Conservation (phyloP, 1,284 basidiomycete genomes). For the Austroboletus rostrupii region DNA sequence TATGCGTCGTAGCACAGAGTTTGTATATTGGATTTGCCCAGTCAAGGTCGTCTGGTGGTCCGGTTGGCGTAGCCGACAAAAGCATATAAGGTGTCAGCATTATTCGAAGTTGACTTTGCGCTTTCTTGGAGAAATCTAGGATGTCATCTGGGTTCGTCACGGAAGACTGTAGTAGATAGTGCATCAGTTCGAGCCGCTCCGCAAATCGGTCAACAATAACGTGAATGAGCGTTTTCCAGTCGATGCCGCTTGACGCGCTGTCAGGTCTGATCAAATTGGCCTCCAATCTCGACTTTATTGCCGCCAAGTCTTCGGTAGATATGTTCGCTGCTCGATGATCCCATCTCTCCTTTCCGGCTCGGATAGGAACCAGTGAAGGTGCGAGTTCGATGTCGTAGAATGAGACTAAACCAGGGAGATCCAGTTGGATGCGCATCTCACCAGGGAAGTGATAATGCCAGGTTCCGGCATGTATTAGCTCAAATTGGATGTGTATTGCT, state of each 20-base stretch:
- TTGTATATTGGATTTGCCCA: slow-evolving; percentile 28
- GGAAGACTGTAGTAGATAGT: slow-evolving; percentile 32
- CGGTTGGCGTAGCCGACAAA: slow-evolving; percentile 1
- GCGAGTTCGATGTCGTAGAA: slow-evolving; percentile 34
- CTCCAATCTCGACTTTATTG: slow-evolving; percentile 20
- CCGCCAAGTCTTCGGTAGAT: slow-evolving; percentile 11
- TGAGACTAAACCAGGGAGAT: slow-evolving; percentile 29
- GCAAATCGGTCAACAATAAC: slow-evolving; percentile 41
- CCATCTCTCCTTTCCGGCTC: slow-evolving; percentile 24
- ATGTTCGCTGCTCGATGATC: slow-evolving; percentile 32
- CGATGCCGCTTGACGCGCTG: slow-evolving; percentile 32
- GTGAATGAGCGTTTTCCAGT: slow-evolving; percentile 42
- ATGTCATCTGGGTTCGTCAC: slow-evolving; percentile 3
- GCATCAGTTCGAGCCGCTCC: slow-evolving; percentile 38
- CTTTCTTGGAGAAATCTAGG: slow-evolving; percentile 11
- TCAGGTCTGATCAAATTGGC: slow-evolving; percentile 15
- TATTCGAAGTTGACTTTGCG: slow-evolving; percentile 21
- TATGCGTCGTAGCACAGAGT: slow-evolving; percentile 37
- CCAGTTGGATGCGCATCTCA: slow-evolving; percentile 33
- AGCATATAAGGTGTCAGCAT: slow-evolving; percentile 27
- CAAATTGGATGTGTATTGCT: slow-evolving; percentile 12
- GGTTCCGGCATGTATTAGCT: slow-evolving; percentile 26
- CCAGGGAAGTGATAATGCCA: slow-evolving; percentile 37
- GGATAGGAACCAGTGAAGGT: slow-evolving; percentile 26
- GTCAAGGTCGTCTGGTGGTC: neutral